Percentiles rank a stretch among this genome's conserved stretches.
Conservation (phyloP, 495 filamentous ascomycete species). For the Penicillium bovifimosum region DNA sequence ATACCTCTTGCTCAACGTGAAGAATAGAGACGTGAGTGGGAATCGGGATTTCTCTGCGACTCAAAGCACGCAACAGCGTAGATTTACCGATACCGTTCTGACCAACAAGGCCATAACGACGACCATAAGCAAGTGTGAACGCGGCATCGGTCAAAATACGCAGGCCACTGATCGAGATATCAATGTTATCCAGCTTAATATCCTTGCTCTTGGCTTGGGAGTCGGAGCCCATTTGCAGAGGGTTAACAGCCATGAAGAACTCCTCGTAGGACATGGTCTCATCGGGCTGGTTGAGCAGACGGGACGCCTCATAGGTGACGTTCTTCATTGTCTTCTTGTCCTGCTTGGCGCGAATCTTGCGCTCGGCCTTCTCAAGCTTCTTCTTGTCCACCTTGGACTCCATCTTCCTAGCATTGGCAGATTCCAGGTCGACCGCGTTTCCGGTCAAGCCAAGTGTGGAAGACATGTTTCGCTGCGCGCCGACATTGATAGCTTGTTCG, state of each 20-base stretch:
- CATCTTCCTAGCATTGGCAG: constrained; percentile 83
- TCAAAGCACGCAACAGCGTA: constrained; percentile 85
- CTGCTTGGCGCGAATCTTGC: constrained; percentile 97
- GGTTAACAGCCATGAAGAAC: constrained; percentile 99
- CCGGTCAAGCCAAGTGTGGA: constrained; percentile 86
- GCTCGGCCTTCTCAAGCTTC: constrained; percentile 98
- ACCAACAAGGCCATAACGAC: constrained; percentile 94
- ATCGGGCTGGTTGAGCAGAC: constrained; percentile 74
- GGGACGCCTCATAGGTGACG: constrained; percentile 94
- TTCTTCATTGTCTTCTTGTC: constrained; percentile 97
- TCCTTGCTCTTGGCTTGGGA: constrained; percentile 87
- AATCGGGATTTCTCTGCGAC: constrained; percentile 87
- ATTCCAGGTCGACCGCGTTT: constrained; percentile 84
- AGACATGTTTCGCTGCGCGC: constrained; percentile 88
- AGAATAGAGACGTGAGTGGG: constrained; percentile 97
- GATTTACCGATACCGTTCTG: constrained; percentile 99
- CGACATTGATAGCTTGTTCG: constrained; percentile 93
- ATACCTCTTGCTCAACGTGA: constrained; percentile 96
- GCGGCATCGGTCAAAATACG: constrained; percentile 87
- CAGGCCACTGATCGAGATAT: constrained; percentile 83
- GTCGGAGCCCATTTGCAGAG: constrained; percentile 78
- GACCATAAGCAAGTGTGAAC: constrained; percentile 85
- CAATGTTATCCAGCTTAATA: constrained; percentile 94
- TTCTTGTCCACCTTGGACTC: constrained; percentile 97
- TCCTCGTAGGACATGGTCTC: constrained; percentile 95